Evolutionary conservation across 176 grass and related monocot genomes (phyloP).

Genomic region (Oryza meyeriana): DNA sequence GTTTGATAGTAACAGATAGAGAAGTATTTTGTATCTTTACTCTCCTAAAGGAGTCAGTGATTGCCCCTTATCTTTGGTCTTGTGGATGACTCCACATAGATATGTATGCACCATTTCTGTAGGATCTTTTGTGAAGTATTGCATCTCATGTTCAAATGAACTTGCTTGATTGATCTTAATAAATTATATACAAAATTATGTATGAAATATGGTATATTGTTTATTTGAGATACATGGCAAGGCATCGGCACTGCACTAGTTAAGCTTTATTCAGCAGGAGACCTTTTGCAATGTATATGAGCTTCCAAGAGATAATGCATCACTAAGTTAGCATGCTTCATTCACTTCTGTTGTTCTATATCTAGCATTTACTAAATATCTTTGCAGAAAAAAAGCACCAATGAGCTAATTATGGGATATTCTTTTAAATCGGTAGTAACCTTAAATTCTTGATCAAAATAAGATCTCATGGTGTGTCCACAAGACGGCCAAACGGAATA

Average conservation of each 20-base stretch:
- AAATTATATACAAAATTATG: not conserved
- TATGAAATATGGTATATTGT: not conserved
- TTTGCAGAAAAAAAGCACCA: not conserved
- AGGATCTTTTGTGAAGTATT: not conserved
- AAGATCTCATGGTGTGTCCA: not conserved
- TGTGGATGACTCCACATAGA: not conserved
- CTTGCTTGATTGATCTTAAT: not conserved
- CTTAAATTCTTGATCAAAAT: not conserved
- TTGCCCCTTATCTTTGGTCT: not conserved
- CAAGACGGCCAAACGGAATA: not conserved
- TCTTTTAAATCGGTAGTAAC: not conserved
- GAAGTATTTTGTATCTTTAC: not conserved
- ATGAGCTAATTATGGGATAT: not conserved
- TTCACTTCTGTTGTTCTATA: not conserved
- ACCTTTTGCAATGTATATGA: constrained; percentile 1
- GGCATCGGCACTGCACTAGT: not conserved
- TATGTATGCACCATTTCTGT: not conserved
- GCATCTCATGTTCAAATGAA: not conserved
- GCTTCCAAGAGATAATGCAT: constrained; percentile 7
- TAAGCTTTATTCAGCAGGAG: not conserved
- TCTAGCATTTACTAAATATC: constrained; percentile 10
- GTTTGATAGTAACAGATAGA: not conserved
- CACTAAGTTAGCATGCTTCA: not conserved
- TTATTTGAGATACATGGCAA: not conserved
- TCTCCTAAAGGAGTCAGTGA: not conserved